Evolutionary conservation across 1,284 basidiomycete genomes (phyloP).

Genomic region (Bothia castanella): DNA sequence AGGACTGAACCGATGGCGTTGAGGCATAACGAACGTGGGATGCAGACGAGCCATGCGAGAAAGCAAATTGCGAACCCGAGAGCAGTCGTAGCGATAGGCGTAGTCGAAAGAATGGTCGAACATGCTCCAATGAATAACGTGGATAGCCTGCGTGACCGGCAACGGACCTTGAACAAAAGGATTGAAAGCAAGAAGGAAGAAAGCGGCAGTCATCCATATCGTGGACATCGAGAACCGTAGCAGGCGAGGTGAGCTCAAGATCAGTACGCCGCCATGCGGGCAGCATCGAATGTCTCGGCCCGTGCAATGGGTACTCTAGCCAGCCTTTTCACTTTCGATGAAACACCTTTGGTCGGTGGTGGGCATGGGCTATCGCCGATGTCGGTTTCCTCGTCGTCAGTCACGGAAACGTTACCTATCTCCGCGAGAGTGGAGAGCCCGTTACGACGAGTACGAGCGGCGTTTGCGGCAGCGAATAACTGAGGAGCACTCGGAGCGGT

Average conservation of each 20-base stretch:
- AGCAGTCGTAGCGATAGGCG: constrained; percentile 11
- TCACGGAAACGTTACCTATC: constrained; percentile 52
- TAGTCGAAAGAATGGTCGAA: constrained; percentile 10
- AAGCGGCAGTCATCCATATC: constrained; percentile 1
- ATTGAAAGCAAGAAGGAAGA: constrained; percentile 8
- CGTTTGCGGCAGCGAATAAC: constrained; percentile 64
- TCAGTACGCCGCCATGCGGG: constrained; percentile 41
- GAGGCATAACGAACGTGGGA: constrained; percentile 15
- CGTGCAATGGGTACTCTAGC: constrained; percentile 46
- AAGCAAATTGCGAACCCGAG: constrained; percentile 6
- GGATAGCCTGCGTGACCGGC: constrained; percentile 13
- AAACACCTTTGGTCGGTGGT: constrained; percentile 54
- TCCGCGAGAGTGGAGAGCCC: constrained; percentile 62
- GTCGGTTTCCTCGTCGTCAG: constrained; percentile 71
- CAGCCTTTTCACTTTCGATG: constrained; percentile 53
- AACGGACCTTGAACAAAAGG: constrained; percentile 5
- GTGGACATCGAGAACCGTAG: constrained; percentile 5
- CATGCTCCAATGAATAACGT: constrained; percentile 6
- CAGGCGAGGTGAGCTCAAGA: neutral
- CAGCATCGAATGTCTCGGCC: constrained; percentile 63
- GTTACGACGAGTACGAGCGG: constrained; percentile 56
- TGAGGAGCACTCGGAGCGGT: constrained; percentile 52
- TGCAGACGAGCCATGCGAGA: constrained; percentile 16
- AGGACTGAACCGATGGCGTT: constrained; percentile 10
- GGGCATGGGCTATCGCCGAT: constrained; percentile 79